Conservation (phyloP, 306 rosid genomes). For the Inga oerstediana region DNA sequence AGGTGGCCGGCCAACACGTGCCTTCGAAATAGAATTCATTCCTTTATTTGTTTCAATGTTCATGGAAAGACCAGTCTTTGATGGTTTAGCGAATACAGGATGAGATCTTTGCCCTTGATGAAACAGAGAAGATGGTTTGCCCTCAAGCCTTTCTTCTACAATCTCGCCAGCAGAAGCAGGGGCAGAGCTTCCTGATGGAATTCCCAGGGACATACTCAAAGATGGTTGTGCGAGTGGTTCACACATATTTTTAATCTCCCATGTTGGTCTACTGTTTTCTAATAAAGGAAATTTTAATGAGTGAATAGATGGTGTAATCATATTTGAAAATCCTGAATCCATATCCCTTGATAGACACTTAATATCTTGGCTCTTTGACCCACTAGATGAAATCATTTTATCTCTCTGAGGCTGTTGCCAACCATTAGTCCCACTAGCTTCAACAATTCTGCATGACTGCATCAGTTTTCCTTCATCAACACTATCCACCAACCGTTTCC, state of each 20-base stretch:
- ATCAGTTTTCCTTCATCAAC: constrained; percentile 82
- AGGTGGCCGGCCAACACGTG: constrained; percentile 89
- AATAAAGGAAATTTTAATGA: constrained; percentile 52
- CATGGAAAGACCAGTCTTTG: constrained; percentile 47
- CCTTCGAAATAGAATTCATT: constrained; percentile 39
- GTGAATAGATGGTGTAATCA: constrained; percentile 54
- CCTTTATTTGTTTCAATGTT: constrained; percentile 59
- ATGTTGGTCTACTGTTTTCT: constrained; percentile 53
- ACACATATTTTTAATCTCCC: constrained; percentile 58
- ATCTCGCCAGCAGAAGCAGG: constrained; percentile 54
- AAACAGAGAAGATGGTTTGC: constrained; percentile 58
- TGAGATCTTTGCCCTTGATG: constrained; percentile 72
- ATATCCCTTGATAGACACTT: constrained; percentile 49
- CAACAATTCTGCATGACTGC: constrained; percentile 81
- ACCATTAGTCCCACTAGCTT: constrained; percentile 67
- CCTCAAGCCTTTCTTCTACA: constrained; percentile 63
- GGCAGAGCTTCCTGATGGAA: constrained; percentile 55
- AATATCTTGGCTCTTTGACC: constrained; percentile 48
- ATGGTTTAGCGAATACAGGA: constrained; percentile 72
- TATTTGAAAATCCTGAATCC: constrained; percentile 55
- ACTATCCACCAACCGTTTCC: constrained; percentile 41
- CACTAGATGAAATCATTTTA: constrained; percentile 41
- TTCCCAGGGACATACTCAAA: constrained; percentile 76
- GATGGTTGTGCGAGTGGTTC: constrained; percentile 63
- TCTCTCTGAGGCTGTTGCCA: constrained; percentile 57